Evolutionary conservation across 495 filamentous ascomycete species (phyloP), one percentile per base, ranked within the genome.

Genomic region (Lasiosphaeria ovina): DNA sequence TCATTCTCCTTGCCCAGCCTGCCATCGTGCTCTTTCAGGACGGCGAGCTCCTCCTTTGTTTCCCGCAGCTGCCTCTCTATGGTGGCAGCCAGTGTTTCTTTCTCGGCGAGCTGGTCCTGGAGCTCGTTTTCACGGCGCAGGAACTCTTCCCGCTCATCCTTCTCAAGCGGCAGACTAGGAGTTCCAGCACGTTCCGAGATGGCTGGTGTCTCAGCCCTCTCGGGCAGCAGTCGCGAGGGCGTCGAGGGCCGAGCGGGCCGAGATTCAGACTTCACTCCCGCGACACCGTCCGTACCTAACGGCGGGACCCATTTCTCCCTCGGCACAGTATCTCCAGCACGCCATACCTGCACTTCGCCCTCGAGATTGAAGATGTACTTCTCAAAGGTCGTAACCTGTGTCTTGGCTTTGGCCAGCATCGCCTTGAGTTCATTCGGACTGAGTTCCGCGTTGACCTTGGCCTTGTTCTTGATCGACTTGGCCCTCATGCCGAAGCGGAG

Each of bases 391-490:
- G 89, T 89, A 59, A 93, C 88, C 74, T 98, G 93, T 40, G 80
- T 84, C 73, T 97, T 93, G 32, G 92, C 90, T 76, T 96, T 97
- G 73, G 88, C 91, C 66, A 98, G 83, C 68, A 96, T 80, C 57
- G 85, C 81, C 78, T 98, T 98, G 79, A 98, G 81, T 71, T 98
- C 95, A 6, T 90, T 85, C 10, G 94, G 94, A 69, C 93, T 97
- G 63, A 98, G 83, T 71, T 98, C 94, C 47, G 92, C 93, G 72
- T 98, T 98, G 80, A 98, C 88, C 90, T 97, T 98, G 70, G 94
- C 94, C 81, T 97, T 98, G 78, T 98, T 98, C 87, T 98, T 97
- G 76, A 98, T 98, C 0, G 92, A 88, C 81, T 98, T 98, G 45
- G 94, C 94, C 66, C 94, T 82, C 73, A 97, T 93, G 81, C 94